Conservation (phyloP, 306 rosid genomes). For the Canavalia gladiata region DNA sequence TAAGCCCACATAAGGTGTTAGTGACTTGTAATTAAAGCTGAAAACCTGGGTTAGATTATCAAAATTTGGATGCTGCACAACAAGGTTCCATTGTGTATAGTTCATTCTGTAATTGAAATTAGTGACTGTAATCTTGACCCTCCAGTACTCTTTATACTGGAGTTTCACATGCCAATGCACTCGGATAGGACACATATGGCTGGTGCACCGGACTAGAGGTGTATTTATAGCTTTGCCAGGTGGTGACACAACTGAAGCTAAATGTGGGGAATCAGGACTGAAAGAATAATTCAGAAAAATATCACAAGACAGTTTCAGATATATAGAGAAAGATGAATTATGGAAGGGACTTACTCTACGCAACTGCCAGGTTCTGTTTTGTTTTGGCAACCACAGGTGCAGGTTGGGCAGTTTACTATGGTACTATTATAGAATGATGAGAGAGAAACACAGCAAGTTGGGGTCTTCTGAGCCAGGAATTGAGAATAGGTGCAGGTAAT, state of each 20-base stretch:
- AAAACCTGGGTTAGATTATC: constrained; percentile 79
- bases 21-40: constrained; percentile 82
- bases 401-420: constrained; percentile 83
- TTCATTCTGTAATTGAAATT: constrained; percentile 95
- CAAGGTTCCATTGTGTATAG: constrained; percentile 84
- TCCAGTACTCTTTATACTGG: constrained; percentile 91
- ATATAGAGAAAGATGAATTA: constrained; percentile 8
- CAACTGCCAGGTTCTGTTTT: constrained; percentile 71
- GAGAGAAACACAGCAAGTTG: constrained; percentile 92
- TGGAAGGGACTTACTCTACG: constrained; percentile 66
- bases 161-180: constrained; percentile 93
- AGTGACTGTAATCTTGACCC: constrained; percentile 83
- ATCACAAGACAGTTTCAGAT: constrained; percentile 16
- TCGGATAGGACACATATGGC: constrained; percentile 91
- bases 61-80: constrained; percentile 86
- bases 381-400: constrained; percentile 90
- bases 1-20: constrained; percentile 80
- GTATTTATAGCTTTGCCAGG: constrained; percentile 60
- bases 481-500: constrained; percentile 91
- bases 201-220: constrained; percentile 84
- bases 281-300: constrained; percentile 31
- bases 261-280: constrained; percentile 73
- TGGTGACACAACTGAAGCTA: constrained; percentile 75
- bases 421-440: constrained; percentile 88
- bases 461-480: constrained; percentile 92